phyloP scores from a whole-genome alignment of 805 yeast species.

The Myxozyma neotropica region DNA sequence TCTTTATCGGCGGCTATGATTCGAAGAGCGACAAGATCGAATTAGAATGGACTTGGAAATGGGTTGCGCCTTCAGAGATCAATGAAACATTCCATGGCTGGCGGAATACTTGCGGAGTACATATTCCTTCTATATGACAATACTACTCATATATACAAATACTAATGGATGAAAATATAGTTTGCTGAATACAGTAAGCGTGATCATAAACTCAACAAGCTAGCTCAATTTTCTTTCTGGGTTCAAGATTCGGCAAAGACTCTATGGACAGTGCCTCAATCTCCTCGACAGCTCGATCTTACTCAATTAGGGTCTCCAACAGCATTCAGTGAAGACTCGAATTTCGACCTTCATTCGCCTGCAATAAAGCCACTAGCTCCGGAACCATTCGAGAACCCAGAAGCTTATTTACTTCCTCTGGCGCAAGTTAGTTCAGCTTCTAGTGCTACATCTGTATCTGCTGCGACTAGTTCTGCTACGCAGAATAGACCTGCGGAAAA shows the following conservation, averaged over 20 bases:
- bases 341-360: background rate
- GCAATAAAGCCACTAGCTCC: background rate
- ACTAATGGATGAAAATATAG: background rate
- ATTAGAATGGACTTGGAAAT: constrained; percentile 42
- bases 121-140: background rate
- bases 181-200: constrained; percentile 47
- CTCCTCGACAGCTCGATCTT: constrained; percentile 9
- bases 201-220: constrained; percentile 40
- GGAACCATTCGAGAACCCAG: constrained; percentile 1
- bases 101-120: constrained; percentile 42
- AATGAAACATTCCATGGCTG: constrained; percentile 36
- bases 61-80: constrained; percentile 36
- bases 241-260: constrained; percentile 35
- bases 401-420: constrained; percentile 4
- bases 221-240: constrained; percentile 44
- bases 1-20: constrained; percentile 42
- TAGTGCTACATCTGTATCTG: background rate
- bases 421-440: background rate
- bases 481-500: constrained; percentile 11
- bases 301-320: constrained; percentile 3
- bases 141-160: background rate
- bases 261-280: constrained; percentile 16
- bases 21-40: constrained; percentile 29
- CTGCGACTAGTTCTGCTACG: background rate
- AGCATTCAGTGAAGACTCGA: background rate